Conservation (phyloP, 805 yeast genomes). For the Yamadazyma ubonensis region DNA sequence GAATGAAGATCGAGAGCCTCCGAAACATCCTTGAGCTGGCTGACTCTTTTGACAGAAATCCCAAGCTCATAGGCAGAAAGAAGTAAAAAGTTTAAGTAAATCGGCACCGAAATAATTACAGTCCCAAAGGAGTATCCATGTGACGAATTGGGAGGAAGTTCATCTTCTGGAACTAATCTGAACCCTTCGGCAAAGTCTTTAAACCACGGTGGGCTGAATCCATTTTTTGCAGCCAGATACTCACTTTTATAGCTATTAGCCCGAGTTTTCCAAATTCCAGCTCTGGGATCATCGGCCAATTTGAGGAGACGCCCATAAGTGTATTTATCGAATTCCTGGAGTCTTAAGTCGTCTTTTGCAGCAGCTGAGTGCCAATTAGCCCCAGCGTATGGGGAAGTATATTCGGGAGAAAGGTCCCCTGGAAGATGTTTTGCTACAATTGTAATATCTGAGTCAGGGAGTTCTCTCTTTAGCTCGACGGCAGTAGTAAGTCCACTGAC, state of each 20-base stretch:
- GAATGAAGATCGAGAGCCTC: slow-evolving; percentile 49
- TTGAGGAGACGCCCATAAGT: slow-evolving; percentile 49
- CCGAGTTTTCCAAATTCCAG: slow-evolving; percentile 43
- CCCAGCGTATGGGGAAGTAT: slow-evolving; percentile 69
- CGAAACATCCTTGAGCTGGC: slow-evolving; percentile 38
- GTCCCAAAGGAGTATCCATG: slow-evolving; percentile 52
- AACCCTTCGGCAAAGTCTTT: slow-evolving; percentile 42
- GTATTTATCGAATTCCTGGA: slow-evolving; percentile 45
- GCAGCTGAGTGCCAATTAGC: slow-evolving; percentile 73
- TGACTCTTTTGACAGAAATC: slow-evolving; percentile 44
- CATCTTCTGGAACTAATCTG: slow-evolving; percentile 28
- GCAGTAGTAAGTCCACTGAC: slow-evolving; percentile 40
- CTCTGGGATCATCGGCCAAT: slow-evolving; percentile 47
- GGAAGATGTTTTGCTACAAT: slow-evolving; percentile 45
- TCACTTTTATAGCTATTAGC: slow-evolving; percentile 3
- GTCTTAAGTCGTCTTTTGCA: slow-evolving; percentile 28
- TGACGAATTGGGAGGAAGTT: slow-evolving; percentile 40
- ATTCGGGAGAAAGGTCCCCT: slow-evolving; percentile 51
- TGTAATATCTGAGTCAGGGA: slow-evolving; percentile 25
- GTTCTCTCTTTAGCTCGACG: slow-evolving; percentile 24
- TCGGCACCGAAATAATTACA: slow-evolving; percentile 57
- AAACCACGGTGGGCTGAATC: slow-evolving; percentile 44
- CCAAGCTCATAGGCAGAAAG: slow-evolving; percentile 47
- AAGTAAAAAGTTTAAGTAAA: slow-evolving; percentile 54
- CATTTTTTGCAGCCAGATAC: slow-evolving; percentile 2